Evolutionary conservation across 106 monocot species (phyloP), one percentile per base, ranked within the genome.

Genomic region (Gastrodia elata): DNA sequence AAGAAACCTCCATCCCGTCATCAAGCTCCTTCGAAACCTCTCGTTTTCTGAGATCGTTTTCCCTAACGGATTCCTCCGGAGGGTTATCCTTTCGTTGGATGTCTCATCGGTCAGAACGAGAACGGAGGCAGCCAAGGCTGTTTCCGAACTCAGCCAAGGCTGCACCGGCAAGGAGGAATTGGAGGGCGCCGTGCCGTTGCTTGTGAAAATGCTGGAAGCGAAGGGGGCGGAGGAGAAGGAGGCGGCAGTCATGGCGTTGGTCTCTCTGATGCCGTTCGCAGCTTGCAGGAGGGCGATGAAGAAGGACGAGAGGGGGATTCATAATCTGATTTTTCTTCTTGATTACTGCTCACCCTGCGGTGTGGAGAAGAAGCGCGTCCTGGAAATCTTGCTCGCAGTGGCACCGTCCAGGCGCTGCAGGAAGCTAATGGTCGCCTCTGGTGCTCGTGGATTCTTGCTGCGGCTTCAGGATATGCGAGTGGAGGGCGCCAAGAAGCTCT

Each of bases 221-320:
- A 96, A 92, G 68, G 36, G 36, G 9, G 64, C 36, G 0, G 84
- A 86, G 40, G 92, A 96, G 79, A 87, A 76, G 79, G 90, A 76
- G 38, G 92, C 86, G 3, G 89, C 92, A 0, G 85, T 74, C 74
- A 77, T 59, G 72, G 92, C 92, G 8, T 83, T 96, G 75, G 80
- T 83, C 6, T 75, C 71, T 0, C 68, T 95, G 13, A 27, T 91
- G 73, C 10, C 73, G 22, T 43, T 71, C 56, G 5, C 81, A 8
- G 70, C 67, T 27, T 80, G 81, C 55, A 65, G 83, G 80, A 87
- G 82, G 72, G 3, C 64, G 52, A 85, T 96, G 42, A 64, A 34
- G 68, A 96, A 86, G 75, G 86, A 96, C n/a, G 96, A 96, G 76
- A 86, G 39, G 59, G 90, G 90, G 25, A 77, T 96, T 28, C 41